Percentiles rank a stretch among this genome's conserved stretches.
Conservation (phyloP, 352 stramenopile genomes). For the Phytophthora litchii region DNA sequence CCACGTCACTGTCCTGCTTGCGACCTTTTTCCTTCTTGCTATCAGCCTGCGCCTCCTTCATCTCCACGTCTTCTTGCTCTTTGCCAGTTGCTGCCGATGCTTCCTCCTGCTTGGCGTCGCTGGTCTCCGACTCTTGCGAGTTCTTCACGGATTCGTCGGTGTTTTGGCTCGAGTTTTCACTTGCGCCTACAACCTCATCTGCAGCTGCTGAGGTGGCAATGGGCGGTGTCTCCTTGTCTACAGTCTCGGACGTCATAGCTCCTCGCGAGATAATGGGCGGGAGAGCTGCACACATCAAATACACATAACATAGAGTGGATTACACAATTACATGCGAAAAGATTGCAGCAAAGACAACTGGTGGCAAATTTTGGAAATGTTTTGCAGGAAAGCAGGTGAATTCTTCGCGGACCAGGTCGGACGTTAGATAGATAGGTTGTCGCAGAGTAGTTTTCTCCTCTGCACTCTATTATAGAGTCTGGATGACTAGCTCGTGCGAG, state of each 20-base stretch:
- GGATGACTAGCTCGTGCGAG: no score
- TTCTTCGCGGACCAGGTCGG: no score
- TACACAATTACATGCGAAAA: constrained; percentile 7
- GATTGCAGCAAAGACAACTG: constrained; percentile 14
- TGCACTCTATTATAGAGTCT: no score
- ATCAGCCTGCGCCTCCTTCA: constrained; percentile 10
- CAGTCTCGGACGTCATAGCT: constrained; percentile 19
- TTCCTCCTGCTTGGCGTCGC: constrained; percentile 18
- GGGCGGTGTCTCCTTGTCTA: constrained; percentile 17
- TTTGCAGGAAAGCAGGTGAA: no score
- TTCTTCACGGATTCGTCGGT: constrained; percentile 13
- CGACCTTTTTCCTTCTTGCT: neutral
- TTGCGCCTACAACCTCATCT: constrained; percentile 22
- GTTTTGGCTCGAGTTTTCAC: constrained; percentile 20
- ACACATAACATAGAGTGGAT: constrained; percentile 2
- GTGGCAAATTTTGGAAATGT: no score
- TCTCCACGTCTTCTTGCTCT: constrained; percentile 22
- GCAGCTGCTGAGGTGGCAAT: neutral
- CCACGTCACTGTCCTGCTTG: constrained; percentile 14
- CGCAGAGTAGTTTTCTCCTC: no score
- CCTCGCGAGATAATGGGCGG: constrained; percentile 5
- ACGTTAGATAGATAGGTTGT: no score
- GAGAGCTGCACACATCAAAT: constrained; percentile 10
- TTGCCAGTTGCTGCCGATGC: constrained; percentile 4
- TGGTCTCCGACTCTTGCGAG: constrained; percentile 11